A percentile compares a stretch with the other conserved stretches of the same genome.
phyloP scores from a whole-genome alignment of 176 grass and related monocot genomes.

The Carex pumila region DNA sequence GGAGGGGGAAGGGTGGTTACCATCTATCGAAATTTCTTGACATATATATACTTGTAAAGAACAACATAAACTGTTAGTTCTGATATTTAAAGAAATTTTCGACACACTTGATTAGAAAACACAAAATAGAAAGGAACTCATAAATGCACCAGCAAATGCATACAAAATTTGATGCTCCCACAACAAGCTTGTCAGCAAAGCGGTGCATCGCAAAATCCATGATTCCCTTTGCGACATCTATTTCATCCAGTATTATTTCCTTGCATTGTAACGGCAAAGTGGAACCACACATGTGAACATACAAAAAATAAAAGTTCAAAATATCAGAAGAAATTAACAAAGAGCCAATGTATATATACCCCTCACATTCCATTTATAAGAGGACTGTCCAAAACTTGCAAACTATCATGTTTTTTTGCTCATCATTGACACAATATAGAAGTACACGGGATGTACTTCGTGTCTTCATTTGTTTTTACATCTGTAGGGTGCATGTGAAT shows the following conservation, averaged over 20 bases:
- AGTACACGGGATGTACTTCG: too few relatives aligned
- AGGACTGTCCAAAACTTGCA: neutral
- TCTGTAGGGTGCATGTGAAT: neutral
- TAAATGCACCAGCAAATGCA: constrained; percentile 54
- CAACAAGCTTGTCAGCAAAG: constrained; percentile 46
- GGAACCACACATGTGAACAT: constrained; percentile 6
- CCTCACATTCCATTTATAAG: neutral
- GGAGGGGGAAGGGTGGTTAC: too few relatives aligned
- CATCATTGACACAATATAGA: neutral
- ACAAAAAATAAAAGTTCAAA: neutral
- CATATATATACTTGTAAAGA: too few relatives aligned
- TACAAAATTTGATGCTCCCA: constrained; percentile 55
- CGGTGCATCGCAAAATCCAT: constrained; percentile 41
- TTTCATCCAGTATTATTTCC: constrained; percentile 58
- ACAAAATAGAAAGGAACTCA: constrained; percentile 27
- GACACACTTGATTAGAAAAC: neutral
- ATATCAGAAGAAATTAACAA: neutral
- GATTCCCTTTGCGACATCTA: constrained; percentile 55
- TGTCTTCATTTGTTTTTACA: neutral
- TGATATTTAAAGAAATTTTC: too few relatives aligned
- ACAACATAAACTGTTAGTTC: too few relatives aligned
- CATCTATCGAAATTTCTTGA: too few relatives aligned
- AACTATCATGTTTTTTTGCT: neutral
- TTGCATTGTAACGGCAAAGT: constrained; percentile 84
- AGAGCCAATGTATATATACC: neutral